phyloP scores from a whole-genome alignment of 2,329 filamentous ascomycete species.

The Scytalidium sp. region DNA sequence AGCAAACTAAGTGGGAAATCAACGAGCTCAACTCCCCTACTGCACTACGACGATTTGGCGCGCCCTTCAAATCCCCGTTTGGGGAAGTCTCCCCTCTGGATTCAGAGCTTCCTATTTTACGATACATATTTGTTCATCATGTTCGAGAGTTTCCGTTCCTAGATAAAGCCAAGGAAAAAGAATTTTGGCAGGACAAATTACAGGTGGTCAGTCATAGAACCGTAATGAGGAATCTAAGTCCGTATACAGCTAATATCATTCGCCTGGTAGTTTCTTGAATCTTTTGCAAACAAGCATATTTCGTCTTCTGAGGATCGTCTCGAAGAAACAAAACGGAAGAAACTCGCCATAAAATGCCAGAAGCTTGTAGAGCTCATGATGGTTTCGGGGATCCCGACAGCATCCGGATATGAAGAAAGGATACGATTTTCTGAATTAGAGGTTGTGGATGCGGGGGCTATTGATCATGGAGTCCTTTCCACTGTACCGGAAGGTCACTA shows the following conservation, averaged over 20 bases:
- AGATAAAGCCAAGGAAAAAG: constrained; percentile 94
- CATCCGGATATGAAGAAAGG: constrained; percentile 94
- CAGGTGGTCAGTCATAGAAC: constrained; percentile 69
- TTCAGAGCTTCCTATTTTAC: constrained; percentile 87
- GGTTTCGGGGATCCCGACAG: constrained; percentile 94
- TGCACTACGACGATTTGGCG: constrained; percentile 89
- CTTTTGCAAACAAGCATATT: constrained; percentile 94
- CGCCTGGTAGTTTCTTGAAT: constrained; percentile 81
- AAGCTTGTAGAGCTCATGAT: constrained; percentile 99
- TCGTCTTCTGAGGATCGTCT: constrained; percentile 94
- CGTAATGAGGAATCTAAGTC: background rate
- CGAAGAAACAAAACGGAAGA: constrained; percentile 92
- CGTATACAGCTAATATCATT: background rate
- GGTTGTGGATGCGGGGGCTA: constrained; percentile 88
- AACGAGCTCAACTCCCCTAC: constrained; percentile 91
- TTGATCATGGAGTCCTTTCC: constrained; percentile 83
- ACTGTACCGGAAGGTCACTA: constrained; percentile 88
- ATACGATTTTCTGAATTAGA: constrained; percentile 97
- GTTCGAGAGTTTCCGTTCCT: constrained; percentile 97
- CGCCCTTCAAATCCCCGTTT: constrained; percentile 87
- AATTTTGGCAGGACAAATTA: constrained; percentile 99
- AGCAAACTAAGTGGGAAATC: constrained; percentile 89
- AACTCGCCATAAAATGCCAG: constrained; percentile 87
- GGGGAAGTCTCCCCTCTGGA: constrained; percentile 92
- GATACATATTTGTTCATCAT: constrained; percentile 98